phyloP scores from a whole-genome alignment of 78 protist species.

The slime mould (Dictyostelium discoideum) region DNA sequence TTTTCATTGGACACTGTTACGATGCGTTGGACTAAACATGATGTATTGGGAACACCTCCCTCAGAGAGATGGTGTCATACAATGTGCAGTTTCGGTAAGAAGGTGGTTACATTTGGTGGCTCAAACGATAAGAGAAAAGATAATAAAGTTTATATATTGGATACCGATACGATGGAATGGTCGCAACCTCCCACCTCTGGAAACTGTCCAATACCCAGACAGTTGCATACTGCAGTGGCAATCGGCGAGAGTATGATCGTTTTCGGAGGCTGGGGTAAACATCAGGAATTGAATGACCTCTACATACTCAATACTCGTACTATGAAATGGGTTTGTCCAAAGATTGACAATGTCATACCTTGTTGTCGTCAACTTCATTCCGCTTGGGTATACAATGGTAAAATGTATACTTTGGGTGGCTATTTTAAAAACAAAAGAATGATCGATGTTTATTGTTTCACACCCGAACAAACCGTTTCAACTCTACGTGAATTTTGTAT shows the following conservation, averaged over 20 bases:
- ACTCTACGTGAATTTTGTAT: conserved; percentile 46
- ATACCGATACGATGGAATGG: conserved; percentile 76
- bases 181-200: conserved; percentile 62
- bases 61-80: conserved; percentile 76
- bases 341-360: conserved; percentile 39
- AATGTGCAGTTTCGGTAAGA: conserved; percentile 75
- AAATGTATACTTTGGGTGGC: conserved; percentile 75
- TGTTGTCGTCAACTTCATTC: conserved; percentile 66
- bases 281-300: conserved; percentile 66
- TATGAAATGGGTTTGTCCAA: conserved; percentile 71
- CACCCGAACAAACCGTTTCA: conserved; percentile 56
- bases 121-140: conserved; percentile 75
- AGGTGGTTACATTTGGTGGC: conserved; percentile 59
- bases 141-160: conserved; percentile 75
- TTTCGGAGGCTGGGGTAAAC: conserved; percentile 78
- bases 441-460: conserved; percentile 64
- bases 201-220: conserved; percentile 63
- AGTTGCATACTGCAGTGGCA: conserved; percentile 40
- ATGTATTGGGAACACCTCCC: conserved; percentile 63
- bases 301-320: conserved; percentile 69
- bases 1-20: conserved; percentile 44
- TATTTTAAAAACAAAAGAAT: conserved; percentile 59
- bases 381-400: conserved; percentile 77
- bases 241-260: conserved; percentile 70
- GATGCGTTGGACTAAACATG: conserved; percentile 58